These are phyloP conservation scores for Camellia oleifera DNA, from an alignment of 179 eudicot species.

Conservation along the genomic window DNA sequence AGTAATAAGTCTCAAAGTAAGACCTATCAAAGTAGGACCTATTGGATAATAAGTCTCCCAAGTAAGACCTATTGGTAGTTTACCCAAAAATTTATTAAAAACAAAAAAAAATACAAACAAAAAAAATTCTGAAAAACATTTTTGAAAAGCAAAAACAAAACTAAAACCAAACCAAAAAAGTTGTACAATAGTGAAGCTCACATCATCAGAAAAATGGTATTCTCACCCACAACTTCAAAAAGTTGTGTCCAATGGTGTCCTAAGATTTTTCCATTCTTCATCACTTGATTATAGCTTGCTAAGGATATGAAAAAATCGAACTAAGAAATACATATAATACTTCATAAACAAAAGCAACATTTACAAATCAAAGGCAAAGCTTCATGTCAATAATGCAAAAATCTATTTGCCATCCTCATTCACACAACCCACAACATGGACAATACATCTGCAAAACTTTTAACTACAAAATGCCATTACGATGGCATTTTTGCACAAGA, in stretches of 20 bases:
- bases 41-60: no score
- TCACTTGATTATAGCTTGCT: conserved; percentile 14
- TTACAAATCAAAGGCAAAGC: neutral
- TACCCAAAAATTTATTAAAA: neutral
- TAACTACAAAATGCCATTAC: no score
- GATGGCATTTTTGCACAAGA: no score
- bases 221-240: conserved; percentile 25
- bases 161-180: no score
- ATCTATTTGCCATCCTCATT: no score
- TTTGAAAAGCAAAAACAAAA: no score
- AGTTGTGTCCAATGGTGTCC: conserved; percentile 27
- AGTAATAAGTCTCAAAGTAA: no score
- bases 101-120: neutral
- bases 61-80: no score
- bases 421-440: no score
- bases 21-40: no score
- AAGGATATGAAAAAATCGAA: neutral
- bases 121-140: no score
- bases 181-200: neutral
- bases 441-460: no score
- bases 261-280: conserved; percentile 20
- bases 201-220: conserved; percentile 21
- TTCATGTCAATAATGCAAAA: neutral
- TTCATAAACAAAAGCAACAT: neutral
- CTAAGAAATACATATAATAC: neutral